Base-by-base conservation (phyloP, 441 rosid genomes). In the Jatropha multifida region DNA sequence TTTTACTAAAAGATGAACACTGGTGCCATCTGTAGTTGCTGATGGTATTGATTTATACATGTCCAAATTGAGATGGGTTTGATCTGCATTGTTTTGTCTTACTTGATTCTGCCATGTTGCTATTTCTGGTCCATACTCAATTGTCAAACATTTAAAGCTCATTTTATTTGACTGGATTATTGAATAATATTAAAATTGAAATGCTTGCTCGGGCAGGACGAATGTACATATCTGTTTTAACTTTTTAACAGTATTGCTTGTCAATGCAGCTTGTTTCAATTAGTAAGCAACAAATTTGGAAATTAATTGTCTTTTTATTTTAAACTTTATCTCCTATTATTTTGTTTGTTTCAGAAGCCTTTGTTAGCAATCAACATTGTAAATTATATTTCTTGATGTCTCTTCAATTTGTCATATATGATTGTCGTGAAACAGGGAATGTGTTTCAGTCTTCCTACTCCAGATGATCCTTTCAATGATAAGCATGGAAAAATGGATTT, bases 361-460 rank as follows among this genome's bases (percentile, higher is more conserved):
- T 61, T 4, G 2, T 11, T 51, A 27, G 20, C 15, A 62, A 61
- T 2, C 26, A 48, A 3, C 23, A 14, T 32, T 32, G 6, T 5
- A 20, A 6, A 42, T 68, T 49, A 4, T 17, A 4, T n/a, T 55
- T 40, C 23, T n/a, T 68, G 14, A 60, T 56, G n/a, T 78, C 12
- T 6, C 9, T 70, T 41, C 20, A 78, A 69, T 42, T 65, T 73
- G 17, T 7, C 64, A 27, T 60, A 41, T 46, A 37, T 70, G 73
- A 42, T 42, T 46, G 15, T 71, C 23, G 10, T 77, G 78, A 66
- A 74, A 63, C 86, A 93, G 97, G 98, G 97, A 37, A 94, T 94
- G 99, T 94, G 98, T 75, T 94, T 87, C 81, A 90, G 92, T 81
- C 98, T 94, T 76, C 99, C 99, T 23, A 81, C 90, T 49, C 89